Evolutionary conservation across 208 protist species (phyloP).

Genomic region (Trypanosoma theileri): DNA sequence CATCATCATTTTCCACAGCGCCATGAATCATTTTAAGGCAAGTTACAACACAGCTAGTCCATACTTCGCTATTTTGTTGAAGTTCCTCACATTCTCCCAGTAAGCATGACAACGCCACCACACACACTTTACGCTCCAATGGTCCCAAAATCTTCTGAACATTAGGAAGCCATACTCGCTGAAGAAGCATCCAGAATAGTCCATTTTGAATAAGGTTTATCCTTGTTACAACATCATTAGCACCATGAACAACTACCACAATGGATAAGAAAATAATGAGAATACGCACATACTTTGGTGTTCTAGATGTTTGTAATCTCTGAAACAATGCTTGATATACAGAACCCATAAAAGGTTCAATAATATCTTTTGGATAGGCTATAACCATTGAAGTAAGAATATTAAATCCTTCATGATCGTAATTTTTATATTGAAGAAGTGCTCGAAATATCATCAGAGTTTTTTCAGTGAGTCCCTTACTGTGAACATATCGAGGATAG

Average conservation of each 20-base stretch:
- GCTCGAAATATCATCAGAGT: slow-evolving; percentile 59
- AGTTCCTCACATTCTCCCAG: slow-evolving; percentile 64
- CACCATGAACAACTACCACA: slow-evolving; percentile 57
- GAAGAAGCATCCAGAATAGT: slow-evolving; percentile 82
- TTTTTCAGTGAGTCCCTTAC: slow-evolving; percentile 51
- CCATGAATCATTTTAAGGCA: slow-evolving; percentile 79
- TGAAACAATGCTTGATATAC: slow-evolving; percentile 75
- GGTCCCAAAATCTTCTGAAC: slow-evolving; percentile 83
- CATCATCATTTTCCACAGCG: slow-evolving; percentile 72
- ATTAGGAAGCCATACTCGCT: slow-evolving; percentile 73
- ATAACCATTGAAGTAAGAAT: slow-evolving; percentile 83
- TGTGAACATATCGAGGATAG: slow-evolving; percentile 72
- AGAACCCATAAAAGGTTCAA: slow-evolving; percentile 50
- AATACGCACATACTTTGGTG: slow-evolving; percentile 90
- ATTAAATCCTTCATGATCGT: slow-evolving; percentile 91
- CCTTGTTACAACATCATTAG: slow-evolving; percentile 52
- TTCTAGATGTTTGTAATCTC: slow-evolving; percentile 64
- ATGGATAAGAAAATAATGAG: slow-evolving; percentile 89
- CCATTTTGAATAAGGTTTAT: slow-evolving; percentile 70
- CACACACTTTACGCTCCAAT: slow-evolving; percentile 82
- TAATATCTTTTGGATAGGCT: slow-evolving; percentile 64
- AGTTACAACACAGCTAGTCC: slow-evolving; percentile 61
- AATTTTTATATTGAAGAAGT: slow-evolving; percentile 80
- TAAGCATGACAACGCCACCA: slow-evolving; percentile 75
- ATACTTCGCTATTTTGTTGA: slow-evolving; percentile 55